Evolutionary conservation across 1,284 basidiomycete species (phyloP).

Genomic region (Leccinum subrobustum): DNA sequence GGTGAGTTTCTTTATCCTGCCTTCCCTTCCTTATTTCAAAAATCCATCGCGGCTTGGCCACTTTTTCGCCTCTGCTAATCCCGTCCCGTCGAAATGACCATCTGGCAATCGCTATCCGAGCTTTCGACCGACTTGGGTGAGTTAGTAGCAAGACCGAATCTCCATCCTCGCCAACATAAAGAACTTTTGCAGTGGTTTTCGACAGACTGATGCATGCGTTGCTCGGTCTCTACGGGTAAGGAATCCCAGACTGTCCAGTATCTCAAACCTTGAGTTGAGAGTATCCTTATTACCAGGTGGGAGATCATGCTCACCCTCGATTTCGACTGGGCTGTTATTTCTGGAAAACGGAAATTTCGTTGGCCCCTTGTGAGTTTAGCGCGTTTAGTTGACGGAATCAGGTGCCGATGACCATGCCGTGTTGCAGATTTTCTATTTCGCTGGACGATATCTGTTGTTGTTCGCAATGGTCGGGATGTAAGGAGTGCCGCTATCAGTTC

Average conservation of each 20-base stretch:
- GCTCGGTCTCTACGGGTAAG: slow-evolving; percentile 33
- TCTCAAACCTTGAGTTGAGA: slow-evolving; percentile 4
- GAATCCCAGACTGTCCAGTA: neutral
- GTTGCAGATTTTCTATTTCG: slow-evolving; percentile 30
- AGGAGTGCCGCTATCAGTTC: neutral
- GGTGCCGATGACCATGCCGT: neutral
- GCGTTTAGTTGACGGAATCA: neutral
- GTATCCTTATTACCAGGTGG: slow-evolving; percentile 21
- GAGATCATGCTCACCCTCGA: slow-evolving; percentile 32
- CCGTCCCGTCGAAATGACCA: slow-evolving; percentile 18
- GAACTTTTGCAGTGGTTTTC: slow-evolving; percentile 20
- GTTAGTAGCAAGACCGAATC: slow-evolving; percentile 2
- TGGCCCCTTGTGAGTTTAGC: slow-evolving; percentile 32
- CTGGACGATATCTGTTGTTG: slow-evolving; percentile 32
- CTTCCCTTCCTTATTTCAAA: slow-evolving; percentile 4
- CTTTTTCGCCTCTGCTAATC: slow-evolving; percentile 4
- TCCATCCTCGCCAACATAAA: neutral
- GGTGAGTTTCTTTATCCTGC: neutral
- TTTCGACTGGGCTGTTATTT: slow-evolving; percentile 33
- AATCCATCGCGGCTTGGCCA: neutral
- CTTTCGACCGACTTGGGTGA: slow-evolving; percentile 25
- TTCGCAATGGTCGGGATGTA: slow-evolving; percentile 36
- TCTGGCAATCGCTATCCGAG: slow-evolving; percentile 29
- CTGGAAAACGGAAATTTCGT: slow-evolving; percentile 31
- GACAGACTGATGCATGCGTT: slow-evolving; percentile 29